Percentiles rank a stretch among this genome's conserved stretches.
Evolutionary conservation across 768 basidiomycete genomes (phyloP).

Genomic region (Stropharia rugosoannulata): DNA sequence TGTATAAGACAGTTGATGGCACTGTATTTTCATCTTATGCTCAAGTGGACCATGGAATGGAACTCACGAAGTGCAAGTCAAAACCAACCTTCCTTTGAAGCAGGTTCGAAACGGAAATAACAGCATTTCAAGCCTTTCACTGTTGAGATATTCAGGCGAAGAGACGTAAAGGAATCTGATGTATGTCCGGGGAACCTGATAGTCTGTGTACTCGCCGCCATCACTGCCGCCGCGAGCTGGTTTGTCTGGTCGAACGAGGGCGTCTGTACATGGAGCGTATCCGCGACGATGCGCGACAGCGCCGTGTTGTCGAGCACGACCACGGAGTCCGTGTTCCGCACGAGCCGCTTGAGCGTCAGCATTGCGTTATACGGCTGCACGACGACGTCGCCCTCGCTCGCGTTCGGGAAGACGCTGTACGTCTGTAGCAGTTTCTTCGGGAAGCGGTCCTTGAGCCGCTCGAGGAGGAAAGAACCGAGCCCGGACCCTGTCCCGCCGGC

Average conservation of each 20-base stretch:
- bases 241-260: slow-evolving; percentile 91
- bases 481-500: slow-evolving; percentile 99
- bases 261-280: slow-evolving; percentile 84
- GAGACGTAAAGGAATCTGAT: background rate
- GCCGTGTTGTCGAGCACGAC: slow-evolving; percentile 98
- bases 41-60: too few species aligned
- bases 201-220: slow-evolving; percentile 96
- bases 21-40: too few species aligned
- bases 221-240: slow-evolving; percentile 92
- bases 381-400: slow-evolving; percentile 92
- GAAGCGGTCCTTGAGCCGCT: slow-evolving; percentile 95
- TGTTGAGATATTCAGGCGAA: background rate
- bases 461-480: slow-evolving; percentile 95
- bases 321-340: slow-evolving; percentile 95
- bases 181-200: slow-evolving; percentile 95
- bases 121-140: background rate
- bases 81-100: background rate
- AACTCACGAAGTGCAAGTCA: slow-evolving; percentile 1
- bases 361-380: slow-evolving; percentile 98
- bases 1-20: too few species aligned
- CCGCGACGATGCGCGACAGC: slow-evolving; percentile 87
- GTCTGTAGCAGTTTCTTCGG: slow-evolving; percentile 99
- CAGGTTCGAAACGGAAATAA: background rate
- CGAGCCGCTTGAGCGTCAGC: slow-evolving; percentile 88
- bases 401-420: slow-evolving; percentile 97